A percentile compares a stretch with the other conserved stretches of the same genome.
phyloP scores from a whole-genome alignment of 1,284 basidiomycete genomes.

The Polyporus tsugae region DNA sequence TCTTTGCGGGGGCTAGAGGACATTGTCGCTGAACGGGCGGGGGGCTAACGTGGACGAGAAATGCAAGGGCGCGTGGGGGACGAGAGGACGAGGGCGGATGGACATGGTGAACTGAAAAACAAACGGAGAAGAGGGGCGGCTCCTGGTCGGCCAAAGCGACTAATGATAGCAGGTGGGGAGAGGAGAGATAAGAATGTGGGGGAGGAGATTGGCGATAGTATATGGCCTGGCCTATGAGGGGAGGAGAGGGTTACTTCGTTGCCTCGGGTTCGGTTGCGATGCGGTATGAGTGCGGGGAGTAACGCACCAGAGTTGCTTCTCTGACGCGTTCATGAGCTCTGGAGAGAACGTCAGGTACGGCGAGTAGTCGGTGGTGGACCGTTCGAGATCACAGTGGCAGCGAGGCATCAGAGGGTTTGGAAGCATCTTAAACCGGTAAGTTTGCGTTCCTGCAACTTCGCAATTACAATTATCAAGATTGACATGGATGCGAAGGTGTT shows the following conservation, averaged over 20 bases:
- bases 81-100: constrained; percentile 4
- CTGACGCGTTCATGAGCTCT: neutral
- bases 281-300: neutral
- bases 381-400: neutral
- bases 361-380: neutral
- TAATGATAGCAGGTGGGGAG: constrained; percentile 28
- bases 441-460: neutral
- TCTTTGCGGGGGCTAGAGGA: constrained; percentile 20
- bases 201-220: neutral
- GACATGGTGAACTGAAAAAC: constrained; percentile 22
- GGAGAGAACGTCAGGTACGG: neutral
- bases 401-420: neutral
- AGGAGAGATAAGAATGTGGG: constrained; percentile 28
- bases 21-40: constrained; percentile 22
- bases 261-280: neutral
- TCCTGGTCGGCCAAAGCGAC: constrained; percentile 18
- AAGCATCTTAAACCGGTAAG: neutral
- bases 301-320: neutral
- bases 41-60: constrained; percentile 16
- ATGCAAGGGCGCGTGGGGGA: constrained; percentile 17
- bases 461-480: constrained; percentile 6
- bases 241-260: constrained; percentile 2
- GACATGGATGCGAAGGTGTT: neutral
- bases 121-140: constrained; percentile 14
- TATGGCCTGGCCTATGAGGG: neutral